A percentile compares a stretch with the other conserved stretches of the same genome.
Evolutionary conservation across 345 rosid species (phyloP).

Genomic region (Corymbia maculata): DNA sequence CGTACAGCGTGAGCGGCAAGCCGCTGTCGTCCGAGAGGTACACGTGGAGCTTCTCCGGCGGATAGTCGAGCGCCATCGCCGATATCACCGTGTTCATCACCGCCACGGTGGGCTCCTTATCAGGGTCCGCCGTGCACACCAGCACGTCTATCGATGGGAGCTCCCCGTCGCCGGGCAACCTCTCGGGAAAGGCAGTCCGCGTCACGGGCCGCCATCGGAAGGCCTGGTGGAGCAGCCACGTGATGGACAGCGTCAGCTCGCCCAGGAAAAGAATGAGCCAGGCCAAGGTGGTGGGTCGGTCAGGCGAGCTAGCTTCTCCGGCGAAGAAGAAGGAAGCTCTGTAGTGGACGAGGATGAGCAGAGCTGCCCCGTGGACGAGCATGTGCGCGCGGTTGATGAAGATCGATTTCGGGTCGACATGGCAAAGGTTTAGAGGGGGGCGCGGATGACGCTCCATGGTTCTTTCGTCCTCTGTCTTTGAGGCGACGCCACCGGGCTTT

Average conservation of each 20-base stretch:
- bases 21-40: slow-evolving; percentile 87
- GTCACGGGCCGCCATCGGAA: slow-evolving; percentile 16
- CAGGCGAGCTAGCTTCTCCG: not conserved
- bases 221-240: slow-evolving; percentile 19
- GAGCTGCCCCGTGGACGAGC: slow-evolving; percentile 15
- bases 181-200: slow-evolving; percentile 20
- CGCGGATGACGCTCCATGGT: not conserved
- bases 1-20: slow-evolving; percentile 55
- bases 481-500: not conserved
- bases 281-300: not conserved
- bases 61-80: slow-evolving; percentile 67
- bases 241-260: slow-evolving; percentile 14
- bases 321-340: slow-evolving; percentile 15
- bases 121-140: slow-evolving; percentile 81
- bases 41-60: slow-evolving; percentile 53
- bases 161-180: slow-evolving; percentile 17
- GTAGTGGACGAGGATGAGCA: slow-evolving; percentile 14
- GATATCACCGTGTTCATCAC: slow-evolving; percentile 72
- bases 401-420: not conserved
- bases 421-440: slow-evolving; percentile 20
- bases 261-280: slow-evolving; percentile 15
- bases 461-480: not conserved
- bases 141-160: slow-evolving; percentile 58
- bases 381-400: slow-evolving; percentile 9
- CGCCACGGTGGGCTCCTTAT: slow-evolving; percentile 63